These are phyloP conservation scores for Xylaria cubensis DNA, from an alignment of 495 filamentous ascomycete genomes.

Conservation along the genomic window DNA sequence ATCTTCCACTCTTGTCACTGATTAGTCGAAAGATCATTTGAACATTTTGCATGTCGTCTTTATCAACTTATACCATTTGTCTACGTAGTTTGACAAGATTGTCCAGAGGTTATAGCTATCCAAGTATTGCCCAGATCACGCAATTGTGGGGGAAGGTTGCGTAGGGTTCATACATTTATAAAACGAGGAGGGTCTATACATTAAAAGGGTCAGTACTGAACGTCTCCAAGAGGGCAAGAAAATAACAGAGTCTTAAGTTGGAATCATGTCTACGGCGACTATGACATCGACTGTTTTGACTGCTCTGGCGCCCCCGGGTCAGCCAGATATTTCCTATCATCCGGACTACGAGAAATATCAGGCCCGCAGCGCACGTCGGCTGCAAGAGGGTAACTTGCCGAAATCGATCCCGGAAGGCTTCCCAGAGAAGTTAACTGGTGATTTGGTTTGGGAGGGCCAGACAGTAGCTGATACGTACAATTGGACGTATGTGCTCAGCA, in stretches of 20 bases:
- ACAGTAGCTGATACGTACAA: slow-evolving; percentile 55
- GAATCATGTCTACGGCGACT: slow-evolving; percentile 33
- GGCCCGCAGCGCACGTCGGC: slow-evolving; percentile 53
- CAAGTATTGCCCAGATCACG: slow-evolving; percentile 13
- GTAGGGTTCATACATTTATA: slow-evolving; percentile 2
- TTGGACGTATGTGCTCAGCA: slow-evolving; percentile 59
- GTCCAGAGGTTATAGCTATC: neutral
- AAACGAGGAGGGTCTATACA: neutral
- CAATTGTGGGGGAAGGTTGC: slow-evolving; percentile 25
- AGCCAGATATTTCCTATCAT: slow-evolving; percentile 64
- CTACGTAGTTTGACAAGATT: neutral
- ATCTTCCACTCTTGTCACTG: neutral
- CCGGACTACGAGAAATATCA: slow-evolving; percentile 64
- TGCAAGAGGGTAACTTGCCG: slow-evolving; percentile 47
- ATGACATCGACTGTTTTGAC: slow-evolving; percentile 32
- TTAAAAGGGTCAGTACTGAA: neutral
- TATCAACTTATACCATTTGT: neutral
- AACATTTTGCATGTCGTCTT: neutral
- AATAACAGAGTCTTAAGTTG: neutral
- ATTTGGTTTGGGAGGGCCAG: slow-evolving; percentile 66
- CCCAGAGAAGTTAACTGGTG: slow-evolving; percentile 53
- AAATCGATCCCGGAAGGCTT: slow-evolving; percentile 58
- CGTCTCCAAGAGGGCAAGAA: neutral
- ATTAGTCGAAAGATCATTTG: neutral
- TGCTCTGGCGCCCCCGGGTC: slow-evolving; percentile 31